Evolutionary conservation across 2,329 filamentous ascomycete species (phyloP).

Genomic region (Clonostachys rhizophaga): DNA sequence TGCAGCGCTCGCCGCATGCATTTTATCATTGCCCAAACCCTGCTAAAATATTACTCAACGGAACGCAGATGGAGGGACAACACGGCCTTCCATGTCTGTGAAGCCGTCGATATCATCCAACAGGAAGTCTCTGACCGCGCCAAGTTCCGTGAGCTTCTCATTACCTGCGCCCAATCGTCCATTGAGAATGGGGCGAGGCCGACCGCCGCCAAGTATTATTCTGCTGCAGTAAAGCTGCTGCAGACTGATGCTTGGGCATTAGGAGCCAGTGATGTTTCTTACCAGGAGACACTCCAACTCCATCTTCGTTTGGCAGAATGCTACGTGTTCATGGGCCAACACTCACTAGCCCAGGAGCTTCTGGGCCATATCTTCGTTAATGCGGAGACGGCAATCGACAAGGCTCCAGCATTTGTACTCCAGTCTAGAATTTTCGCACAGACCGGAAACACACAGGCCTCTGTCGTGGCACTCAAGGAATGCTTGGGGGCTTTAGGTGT

Average conservation of each 20-base stretch:
- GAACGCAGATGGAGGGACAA: constrained; percentile 64
- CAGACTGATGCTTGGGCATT: constrained; percentile 77
- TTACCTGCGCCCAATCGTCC: constrained; percentile 72
- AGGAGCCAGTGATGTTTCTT: constrained; percentile 65
- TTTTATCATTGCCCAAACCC: constrained; percentile 77
- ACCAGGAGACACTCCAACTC: constrained; percentile 79
- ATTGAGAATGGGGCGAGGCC: constrained; percentile 78
- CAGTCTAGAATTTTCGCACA: constrained; percentile 76
- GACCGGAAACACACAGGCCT: constrained; percentile 64
- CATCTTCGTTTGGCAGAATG: constrained; percentile 79
- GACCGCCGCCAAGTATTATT: constrained; percentile 80
- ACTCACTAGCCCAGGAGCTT: constrained; percentile 61
- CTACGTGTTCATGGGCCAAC: constrained; percentile 72
- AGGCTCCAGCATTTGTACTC: constrained; percentile 78
- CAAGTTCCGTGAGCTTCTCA: constrained; percentile 71
- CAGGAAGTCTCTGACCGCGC: constrained; percentile 53
- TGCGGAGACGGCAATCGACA: constrained; percentile 70
- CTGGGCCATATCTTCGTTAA: constrained; percentile 66
- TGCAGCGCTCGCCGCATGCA: constrained; percentile 77
- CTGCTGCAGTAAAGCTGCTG: constrained; percentile 70
- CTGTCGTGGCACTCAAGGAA: constrained; percentile 65
- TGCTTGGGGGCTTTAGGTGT: constrained; percentile 69
- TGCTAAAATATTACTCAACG: constrained; percentile 65
- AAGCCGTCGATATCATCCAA: constrained; percentile 72
- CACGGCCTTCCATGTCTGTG: constrained; percentile 76